A percentile compares a stretch with the other conserved stretches of the same genome.
phyloP scores from a whole-genome alignment of 768 basidiomycete genomes.

The Omphalotus guepiniiformis region DNA sequence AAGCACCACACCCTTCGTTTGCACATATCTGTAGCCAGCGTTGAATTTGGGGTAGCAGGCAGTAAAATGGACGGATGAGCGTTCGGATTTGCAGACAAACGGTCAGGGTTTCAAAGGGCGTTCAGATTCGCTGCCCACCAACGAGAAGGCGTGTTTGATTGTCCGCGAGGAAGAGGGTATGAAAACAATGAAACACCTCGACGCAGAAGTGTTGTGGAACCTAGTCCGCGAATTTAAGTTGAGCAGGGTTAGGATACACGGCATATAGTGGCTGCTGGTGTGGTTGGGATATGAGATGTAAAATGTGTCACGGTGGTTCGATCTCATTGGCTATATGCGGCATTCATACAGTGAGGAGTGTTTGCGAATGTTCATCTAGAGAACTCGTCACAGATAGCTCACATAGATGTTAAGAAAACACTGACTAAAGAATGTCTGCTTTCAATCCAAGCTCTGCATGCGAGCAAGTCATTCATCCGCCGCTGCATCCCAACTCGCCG shows the following conservation, averaged over 20 bases:
- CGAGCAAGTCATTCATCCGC: not conserved
- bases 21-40: constrained; percentile 72
- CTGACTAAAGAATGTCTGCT: constrained; percentile 7
- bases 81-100: too few species aligned
- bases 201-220: not conserved
- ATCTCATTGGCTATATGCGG: too few species aligned
- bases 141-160: not conserved
- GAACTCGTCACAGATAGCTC: too few species aligned
- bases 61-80: constrained; percentile 73
- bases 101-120: not conserved
- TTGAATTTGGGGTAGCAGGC: constrained; percentile 81
- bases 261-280: too few species aligned
- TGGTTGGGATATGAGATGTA: constrained; percentile 2
- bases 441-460: not conserved
- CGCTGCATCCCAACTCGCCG: not conserved
- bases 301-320: not conserved
- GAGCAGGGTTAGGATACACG: too few species aligned
- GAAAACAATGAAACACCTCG: not conserved
- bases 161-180: not conserved
- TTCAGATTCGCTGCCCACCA: not conserved
- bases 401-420: too few species aligned
- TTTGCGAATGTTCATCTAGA: constrained; percentile 8
- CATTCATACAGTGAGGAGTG: constrained; percentile 1
- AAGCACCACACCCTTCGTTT: constrained; percentile 72
- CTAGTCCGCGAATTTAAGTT: too few species aligned